Percentiles rank a stretch among this genome's conserved stretches.
Conservation (phyloP, 2,329 filamentous ascomycete species). For the Lachnellula subtilissima region DNA sequence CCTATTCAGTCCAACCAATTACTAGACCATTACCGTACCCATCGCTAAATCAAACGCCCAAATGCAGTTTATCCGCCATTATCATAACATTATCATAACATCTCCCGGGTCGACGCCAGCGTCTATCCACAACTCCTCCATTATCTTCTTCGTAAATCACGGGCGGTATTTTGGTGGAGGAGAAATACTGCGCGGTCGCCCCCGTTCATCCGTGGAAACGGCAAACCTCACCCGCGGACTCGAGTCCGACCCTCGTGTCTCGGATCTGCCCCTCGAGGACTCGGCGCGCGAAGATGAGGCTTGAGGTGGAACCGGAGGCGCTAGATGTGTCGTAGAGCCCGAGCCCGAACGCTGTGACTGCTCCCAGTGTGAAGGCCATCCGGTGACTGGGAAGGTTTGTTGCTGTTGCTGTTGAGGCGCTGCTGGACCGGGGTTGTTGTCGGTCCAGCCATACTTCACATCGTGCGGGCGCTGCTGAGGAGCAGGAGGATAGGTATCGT, state of each 20-base stretch:
- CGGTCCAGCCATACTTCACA: conserved; percentile 25
- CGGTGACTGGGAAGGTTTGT: conserved; percentile 19
- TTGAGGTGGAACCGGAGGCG: not conserved
- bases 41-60: no score
- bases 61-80: no score
- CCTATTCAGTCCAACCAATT: no score
- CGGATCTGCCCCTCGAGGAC: conserved; percentile 11
- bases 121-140: not conserved
- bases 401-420: conserved; percentile 2
- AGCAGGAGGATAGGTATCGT: not conserved
- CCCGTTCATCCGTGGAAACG: conserved; percentile 51
- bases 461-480: conserved; percentile 13
- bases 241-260: conserved; percentile 25
- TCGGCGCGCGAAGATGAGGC: conserved; percentile 2
- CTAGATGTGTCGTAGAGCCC: not conserved
- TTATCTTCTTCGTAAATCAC: not conserved
- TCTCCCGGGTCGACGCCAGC: conserved; percentile 6
- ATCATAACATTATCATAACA: no score
- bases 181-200: conserved; percentile 1
- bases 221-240: conserved; percentile 76
- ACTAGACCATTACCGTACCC: no score
- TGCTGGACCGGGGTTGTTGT: conserved; percentile 6
- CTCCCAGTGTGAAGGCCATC: conserved; percentile 23
- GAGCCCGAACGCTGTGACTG: conserved; percentile 13
- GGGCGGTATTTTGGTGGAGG: conserved; percentile 17